phyloP scores from a whole-genome alignment of 805 yeast species.

The Kregervanrija fluxuum region DNA sequence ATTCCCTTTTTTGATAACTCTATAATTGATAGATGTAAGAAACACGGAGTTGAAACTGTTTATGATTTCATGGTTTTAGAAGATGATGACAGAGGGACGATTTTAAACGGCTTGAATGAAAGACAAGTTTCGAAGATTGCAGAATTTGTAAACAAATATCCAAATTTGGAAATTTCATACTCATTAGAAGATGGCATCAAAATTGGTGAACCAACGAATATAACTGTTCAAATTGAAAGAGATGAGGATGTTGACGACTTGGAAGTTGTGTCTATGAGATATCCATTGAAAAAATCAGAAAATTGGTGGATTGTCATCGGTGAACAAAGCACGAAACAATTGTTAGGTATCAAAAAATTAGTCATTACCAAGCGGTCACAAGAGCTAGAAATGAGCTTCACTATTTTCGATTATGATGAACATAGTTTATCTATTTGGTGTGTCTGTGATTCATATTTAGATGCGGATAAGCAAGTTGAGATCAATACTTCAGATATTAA shows the following conservation, averaged over 20 bases:
- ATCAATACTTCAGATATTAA: conserved; percentile 32
- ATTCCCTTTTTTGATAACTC: conserved; percentile 57
- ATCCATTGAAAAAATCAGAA: conserved; percentile 55
- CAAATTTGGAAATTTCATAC: conserved; percentile 69
- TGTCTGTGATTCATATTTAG: conserved; percentile 86
- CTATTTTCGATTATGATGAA: conserved; percentile 53
- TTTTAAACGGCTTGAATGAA: conserved; percentile 47
- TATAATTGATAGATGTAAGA: conserved; percentile 47
- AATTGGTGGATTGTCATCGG: conserved; percentile 90
- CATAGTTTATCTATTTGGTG: conserved; percentile 71
- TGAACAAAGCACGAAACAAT: conserved; percentile 45
- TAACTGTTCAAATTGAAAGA: conserved; percentile 46
- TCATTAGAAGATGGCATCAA: conserved; percentile 36
- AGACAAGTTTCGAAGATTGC: conserved; percentile 61
- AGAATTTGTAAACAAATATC: conserved; percentile 81
- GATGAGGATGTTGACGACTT: conserved; percentile 74
- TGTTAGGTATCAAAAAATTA: conserved; percentile 69
- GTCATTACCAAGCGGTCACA: conserved; percentile 46
- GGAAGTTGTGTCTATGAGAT: conserved; percentile 49
- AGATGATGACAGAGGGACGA: conserved; percentile 53
- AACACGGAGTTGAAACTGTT: conserved; percentile 56
- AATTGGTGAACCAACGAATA: conserved; percentile 37
- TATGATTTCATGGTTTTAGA: conserved; percentile 72
- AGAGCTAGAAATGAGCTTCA: conserved; percentile 44
- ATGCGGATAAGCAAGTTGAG: conserved; percentile 80